A percentile compares a stretch with the other conserved stretches of the same genome.
These are phyloP conservation scores for Sclerotinia minor DNA, from an alignment of 2,329 filamentous ascomycete species.

Conservation along the genomic window DNA sequence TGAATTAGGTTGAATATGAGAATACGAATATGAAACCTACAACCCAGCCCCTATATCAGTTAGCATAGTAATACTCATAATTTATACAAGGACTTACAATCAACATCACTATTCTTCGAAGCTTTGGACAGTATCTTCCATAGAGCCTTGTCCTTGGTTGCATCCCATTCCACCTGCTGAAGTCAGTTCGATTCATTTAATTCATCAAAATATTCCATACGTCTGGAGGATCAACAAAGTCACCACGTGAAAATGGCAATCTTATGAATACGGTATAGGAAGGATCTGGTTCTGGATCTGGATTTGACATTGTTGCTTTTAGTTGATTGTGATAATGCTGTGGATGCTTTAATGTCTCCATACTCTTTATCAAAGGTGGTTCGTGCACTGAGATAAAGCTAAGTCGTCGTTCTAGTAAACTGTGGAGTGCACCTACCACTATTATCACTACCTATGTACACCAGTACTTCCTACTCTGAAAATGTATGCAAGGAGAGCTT, in stretches of 20 bases:
- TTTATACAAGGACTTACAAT: constrained; percentile 61
- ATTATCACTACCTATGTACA: neutral
- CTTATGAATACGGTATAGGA: constrained; percentile 74
- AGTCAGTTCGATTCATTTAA: constrained; percentile 25
- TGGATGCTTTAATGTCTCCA: constrained; percentile 21
- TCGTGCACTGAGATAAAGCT: constrained; percentile 34
- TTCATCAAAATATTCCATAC: constrained; percentile 50
- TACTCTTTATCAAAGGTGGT: constrained; percentile 30
- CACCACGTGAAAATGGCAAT: constrained; percentile 82
- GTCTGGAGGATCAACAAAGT: constrained; percentile 86
- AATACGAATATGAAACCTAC: constrained; percentile 51
- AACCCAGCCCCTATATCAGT: constrained; percentile 66
- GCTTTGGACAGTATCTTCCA: constrained; percentile 88
- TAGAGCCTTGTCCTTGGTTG: constrained; percentile 78
- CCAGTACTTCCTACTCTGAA: too few relatives aligned
- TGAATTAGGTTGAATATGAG: constrained; percentile 11
- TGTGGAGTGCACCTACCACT: neutral
- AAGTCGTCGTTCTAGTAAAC: neutral
- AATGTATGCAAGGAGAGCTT: neutral
- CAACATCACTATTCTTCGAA: constrained; percentile 75
- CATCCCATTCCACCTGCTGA: constrained; percentile 79
- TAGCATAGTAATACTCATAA: constrained; percentile 23
- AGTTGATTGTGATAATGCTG: constrained; percentile 11
- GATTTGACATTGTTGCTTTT: constrained; percentile 34
- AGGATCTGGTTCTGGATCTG: constrained; percentile 33